These are phyloP conservation scores for Oryza officinalis DNA, from an alignment of 176 grass and related monocot species.

Conservation along the genomic window DNA sequence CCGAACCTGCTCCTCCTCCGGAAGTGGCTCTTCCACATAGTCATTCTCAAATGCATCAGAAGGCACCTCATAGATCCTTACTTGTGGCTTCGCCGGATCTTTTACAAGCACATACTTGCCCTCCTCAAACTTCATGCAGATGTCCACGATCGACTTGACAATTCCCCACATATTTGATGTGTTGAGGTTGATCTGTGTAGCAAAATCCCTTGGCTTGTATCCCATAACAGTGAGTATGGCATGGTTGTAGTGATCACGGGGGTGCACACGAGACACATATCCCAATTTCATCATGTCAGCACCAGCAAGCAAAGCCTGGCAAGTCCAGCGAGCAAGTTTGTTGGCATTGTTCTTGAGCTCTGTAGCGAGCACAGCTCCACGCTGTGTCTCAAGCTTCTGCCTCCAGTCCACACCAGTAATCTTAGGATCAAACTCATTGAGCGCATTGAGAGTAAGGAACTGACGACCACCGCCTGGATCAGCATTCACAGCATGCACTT, in stretches of 20 bases:
- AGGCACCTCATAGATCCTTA: slow-evolving; percentile 79
- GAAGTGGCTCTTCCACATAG: slow-evolving; percentile 90
- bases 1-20: slow-evolving; percentile 85
- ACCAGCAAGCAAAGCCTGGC: slow-evolving; percentile 70
- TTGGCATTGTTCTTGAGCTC: slow-evolving; percentile 95
- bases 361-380: slow-evolving; percentile 79
- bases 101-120: slow-evolving; percentile 91
- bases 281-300: slow-evolving; percentile 89
- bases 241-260: slow-evolving; percentile 79
- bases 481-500: slow-evolving; percentile 56
- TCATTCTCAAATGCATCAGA: slow-evolving; percentile 87
- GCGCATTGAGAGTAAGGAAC: slow-evolving; percentile 68
- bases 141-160: slow-evolving; percentile 82
- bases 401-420: slow-evolving; percentile 80
- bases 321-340: slow-evolving; percentile 85
- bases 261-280: slow-evolving; percentile 70
- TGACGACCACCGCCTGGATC: slow-evolving; percentile 56
- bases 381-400: slow-evolving; percentile 85
- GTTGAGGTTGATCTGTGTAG: slow-evolving; percentile 82
- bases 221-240: slow-evolving; percentile 72
- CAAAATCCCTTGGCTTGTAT: slow-evolving; percentile 83
- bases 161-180: slow-evolving; percentile 93
- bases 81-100: slow-evolving; percentile 72
- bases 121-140: slow-evolving; percentile 84
- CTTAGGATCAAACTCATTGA: slow-evolving; percentile 90